A percentile compares a stretch with the other conserved stretches of the same genome.
Conservation (phyloP, 495 filamentous ascomycete genomes). For the Letharia columbiana region DNA sequence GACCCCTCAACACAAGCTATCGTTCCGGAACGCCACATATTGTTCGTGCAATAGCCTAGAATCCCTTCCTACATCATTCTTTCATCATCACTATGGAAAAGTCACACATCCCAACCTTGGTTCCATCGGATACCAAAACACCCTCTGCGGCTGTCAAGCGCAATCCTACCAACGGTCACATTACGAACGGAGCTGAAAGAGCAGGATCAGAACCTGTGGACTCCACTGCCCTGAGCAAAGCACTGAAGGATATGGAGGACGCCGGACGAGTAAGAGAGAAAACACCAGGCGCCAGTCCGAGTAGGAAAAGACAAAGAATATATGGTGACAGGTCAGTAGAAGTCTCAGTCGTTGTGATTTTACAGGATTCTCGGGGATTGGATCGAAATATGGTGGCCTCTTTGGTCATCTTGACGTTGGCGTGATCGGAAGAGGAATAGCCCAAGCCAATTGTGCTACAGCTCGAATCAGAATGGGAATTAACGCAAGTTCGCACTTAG, state of each 20-base stretch:
- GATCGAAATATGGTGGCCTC: slow-evolving; percentile 1
- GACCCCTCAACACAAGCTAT: neutral
- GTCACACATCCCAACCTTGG: slow-evolving; percentile 13
- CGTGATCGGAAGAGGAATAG: slow-evolving; percentile 5
- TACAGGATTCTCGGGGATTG: neutral
- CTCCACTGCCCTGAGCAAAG: slow-evolving; percentile 51
- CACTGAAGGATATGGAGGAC: slow-evolving; percentile 55
- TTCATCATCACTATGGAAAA: slow-evolving; percentile 10
- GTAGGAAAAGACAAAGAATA: slow-evolving; percentile 76
- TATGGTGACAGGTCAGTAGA: slow-evolving; percentile 66
- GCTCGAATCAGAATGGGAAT: slow-evolving; percentile 4
- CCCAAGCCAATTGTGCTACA: neutral
- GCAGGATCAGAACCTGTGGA: slow-evolving; percentile 51
- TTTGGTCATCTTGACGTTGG: slow-evolving; percentile 3
- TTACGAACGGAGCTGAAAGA: slow-evolving; percentile 22
- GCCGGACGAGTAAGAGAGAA: slow-evolving; percentile 54
- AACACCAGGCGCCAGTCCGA: slow-evolving; percentile 69
- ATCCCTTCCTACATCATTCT: slow-evolving; percentile 3
- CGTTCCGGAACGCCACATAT: neutral
- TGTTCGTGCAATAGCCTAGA: neutral
- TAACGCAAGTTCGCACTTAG: slow-evolving; percentile 36
- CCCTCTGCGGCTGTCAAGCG: slow-evolving; percentile 37
- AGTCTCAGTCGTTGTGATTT: slow-evolving; percentile 9
- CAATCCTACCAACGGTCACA: slow-evolving; percentile 26
- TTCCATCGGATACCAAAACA: slow-evolving; percentile 36